A percentile compares a stretch with the other conserved stretches of the same genome.
Conservation (phyloP, 345 rosid species). For the Eucalyptus sp. region DNA sequence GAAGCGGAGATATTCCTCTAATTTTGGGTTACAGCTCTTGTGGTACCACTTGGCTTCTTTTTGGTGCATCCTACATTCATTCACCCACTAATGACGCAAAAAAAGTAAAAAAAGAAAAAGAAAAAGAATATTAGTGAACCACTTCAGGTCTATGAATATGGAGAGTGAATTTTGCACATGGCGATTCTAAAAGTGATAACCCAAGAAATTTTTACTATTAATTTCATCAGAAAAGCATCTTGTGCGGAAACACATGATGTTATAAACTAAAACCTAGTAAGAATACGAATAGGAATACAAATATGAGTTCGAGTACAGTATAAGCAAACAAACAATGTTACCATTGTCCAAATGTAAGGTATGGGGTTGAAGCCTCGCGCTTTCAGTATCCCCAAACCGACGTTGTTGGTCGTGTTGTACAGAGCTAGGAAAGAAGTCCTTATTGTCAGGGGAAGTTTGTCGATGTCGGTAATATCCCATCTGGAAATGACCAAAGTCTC, state of each 20-base stretch:
- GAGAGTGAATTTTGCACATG: neutral
- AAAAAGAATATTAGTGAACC: neutral
- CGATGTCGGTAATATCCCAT: constrained; percentile 8
- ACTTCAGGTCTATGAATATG: neutral
- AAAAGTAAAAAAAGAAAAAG: neutral
- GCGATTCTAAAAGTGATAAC: neutral
- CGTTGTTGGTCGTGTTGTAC: constrained; percentile 2
- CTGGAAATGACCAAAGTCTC: neutral
- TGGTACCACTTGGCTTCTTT: constrained; percentile 5
- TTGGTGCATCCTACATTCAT: neutral
- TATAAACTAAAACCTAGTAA: neutral
- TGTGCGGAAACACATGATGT: neutral
- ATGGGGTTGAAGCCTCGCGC: neutral
- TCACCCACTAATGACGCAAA: neutral
- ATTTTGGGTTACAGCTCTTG: neutral
- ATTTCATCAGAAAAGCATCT: neutral
- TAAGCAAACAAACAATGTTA: neutral
- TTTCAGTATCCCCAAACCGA: neutral
- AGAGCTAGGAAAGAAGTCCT: neutral
- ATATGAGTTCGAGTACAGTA: neutral
- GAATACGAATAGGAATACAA: neutral
- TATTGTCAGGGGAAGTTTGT: constrained; percentile 2
- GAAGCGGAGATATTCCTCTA: neutral
- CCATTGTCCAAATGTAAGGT: neutral
- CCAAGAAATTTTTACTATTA: neutral